Base-by-base conservation (phyloP, 1,284 basidiomycete genomes). In the Irpex sp. region DNA sequence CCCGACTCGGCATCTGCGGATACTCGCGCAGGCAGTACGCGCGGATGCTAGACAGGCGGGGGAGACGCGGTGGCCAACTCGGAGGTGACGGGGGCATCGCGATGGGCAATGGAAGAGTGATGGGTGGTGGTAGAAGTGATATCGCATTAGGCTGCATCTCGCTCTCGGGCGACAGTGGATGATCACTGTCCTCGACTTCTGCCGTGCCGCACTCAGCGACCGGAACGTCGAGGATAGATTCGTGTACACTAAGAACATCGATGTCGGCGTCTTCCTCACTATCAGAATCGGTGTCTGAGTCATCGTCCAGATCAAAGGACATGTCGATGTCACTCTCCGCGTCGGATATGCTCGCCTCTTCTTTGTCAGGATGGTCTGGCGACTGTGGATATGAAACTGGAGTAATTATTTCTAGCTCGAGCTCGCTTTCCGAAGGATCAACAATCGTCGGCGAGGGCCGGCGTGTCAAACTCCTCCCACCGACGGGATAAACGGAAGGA, bases 361-460 rank as follows among this genome's bases (percentile, higher is more conserved):
- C 58, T 15, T 19, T 51, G 21, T 62, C 64, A 9, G 26, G 9
- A 19, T 60, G 56, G n/a, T 39, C 57, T 3, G 35, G 26, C 26
- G 57, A 58, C 9, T 43, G 13, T 4, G 49, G 51, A 17, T 36
- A 39, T 50, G 51, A 26, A 37, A 63, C 63, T 39, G 65, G 65
- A 33, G 65, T 66, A 59, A 59, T 64, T 7, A 66, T 65, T 56
- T 64, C 59, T 21, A 66, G 36, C 26, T 37, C 31, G 26, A 66
- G 59, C 33, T 51, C 49, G 49, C 21, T 51, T 19, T 17, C 21
- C 17, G 49, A 26, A 19, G 49, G 49, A 17, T 51, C 17, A 26
- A 51, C 49, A 26, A 51, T 51, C 2, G 21, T 26, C 17, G 49
- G 49, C 17, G 49, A 17, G 21, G 46, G 21, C 21, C 58, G 39